A percentile compares a stretch with the other conserved stretches of the same genome.
Evolutionary conservation across 306 rosid species (phyloP).

Genomic region (Canavalia ensiformis): DNA sequence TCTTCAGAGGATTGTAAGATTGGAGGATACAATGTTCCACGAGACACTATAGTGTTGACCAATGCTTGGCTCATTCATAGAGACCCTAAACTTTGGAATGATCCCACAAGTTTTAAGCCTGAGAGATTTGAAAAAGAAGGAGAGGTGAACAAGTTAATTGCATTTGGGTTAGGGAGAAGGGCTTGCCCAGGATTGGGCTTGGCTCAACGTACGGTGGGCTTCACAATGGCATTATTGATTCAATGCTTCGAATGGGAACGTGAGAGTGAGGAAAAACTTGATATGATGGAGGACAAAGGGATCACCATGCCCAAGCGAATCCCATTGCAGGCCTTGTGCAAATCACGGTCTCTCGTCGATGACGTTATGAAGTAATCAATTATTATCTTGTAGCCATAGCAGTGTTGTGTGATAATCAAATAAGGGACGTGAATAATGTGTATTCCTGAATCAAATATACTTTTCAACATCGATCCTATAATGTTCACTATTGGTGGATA

Average conservation of each 20-base stretch:
- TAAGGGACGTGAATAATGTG: neutral
- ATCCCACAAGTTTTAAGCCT: constrained; percentile 34
- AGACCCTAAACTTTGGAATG: constrained; percentile 42
- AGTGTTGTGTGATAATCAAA: neutral
- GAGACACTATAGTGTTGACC: constrained; percentile 37
- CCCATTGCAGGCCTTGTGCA: constrained; percentile 42
- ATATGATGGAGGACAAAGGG: constrained; percentile 46
- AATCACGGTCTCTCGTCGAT: neutral
- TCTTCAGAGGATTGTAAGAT: constrained; percentile 40
- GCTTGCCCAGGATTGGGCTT: constrained; percentile 46
- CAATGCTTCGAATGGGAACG: constrained; percentile 52
- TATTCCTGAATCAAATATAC: too few species aligned
- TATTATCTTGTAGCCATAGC: neutral
- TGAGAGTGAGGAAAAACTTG: constrained; percentile 38
- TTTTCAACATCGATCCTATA: too few species aligned
- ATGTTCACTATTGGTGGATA: too few species aligned
- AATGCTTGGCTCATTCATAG: constrained; percentile 50
- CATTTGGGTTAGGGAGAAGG: constrained; percentile 50
- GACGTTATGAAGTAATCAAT: constrained; percentile 3
- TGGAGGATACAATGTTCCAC: constrained; percentile 46
- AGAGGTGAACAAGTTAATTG: constrained; percentile 27
- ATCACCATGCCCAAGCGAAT: constrained; percentile 19
- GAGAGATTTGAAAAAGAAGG: constrained; percentile 50
- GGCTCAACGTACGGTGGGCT: constrained; percentile 46
- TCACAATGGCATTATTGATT: constrained; percentile 31